Conservation (phyloP, 2,329 filamentous ascomycete genomes). For the Ceratocystis smalleyi region DNA sequence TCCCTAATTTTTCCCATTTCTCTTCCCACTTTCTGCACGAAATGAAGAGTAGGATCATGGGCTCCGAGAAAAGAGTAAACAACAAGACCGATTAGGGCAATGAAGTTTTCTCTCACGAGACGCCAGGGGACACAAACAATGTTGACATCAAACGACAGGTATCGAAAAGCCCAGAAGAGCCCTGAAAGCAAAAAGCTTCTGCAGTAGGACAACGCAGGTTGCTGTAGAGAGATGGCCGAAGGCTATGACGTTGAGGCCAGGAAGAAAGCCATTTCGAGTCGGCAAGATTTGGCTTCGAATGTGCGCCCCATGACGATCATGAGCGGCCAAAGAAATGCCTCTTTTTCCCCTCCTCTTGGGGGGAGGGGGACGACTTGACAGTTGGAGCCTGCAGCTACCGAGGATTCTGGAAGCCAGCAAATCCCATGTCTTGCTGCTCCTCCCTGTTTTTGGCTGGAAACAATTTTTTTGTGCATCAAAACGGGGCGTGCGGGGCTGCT, state of each 20-base stretch:
- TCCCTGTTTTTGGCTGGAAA: background rate
- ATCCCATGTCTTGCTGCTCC: background rate
- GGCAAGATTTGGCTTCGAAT: background rate
- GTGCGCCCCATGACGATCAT: background rate
- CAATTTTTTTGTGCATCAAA: background rate
- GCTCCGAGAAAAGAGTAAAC: slow-evolving; percentile 1
- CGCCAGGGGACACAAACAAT: background rate
- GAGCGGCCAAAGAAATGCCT: background rate
- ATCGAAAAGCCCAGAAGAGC: background rate
- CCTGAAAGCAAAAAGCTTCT: too few relatives aligned
- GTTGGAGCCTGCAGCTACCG: background rate
- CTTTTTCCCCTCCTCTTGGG: background rate
- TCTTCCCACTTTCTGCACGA: background rate
- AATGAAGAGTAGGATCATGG: background rate
- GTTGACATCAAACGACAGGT: background rate
- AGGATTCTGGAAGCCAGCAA: background rate
- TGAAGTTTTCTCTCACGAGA: background rate
- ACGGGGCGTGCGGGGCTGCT: background rate
- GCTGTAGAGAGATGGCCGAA: background rate
- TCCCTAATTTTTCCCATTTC: background rate
- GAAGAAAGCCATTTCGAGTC: background rate
- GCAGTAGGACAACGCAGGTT: too few relatives aligned
- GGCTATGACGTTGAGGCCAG: background rate
- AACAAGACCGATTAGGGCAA: background rate
- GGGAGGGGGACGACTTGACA: background rate